Base-by-base conservation (phyloP, 163 green algal species). In the Volvox carteri region DNA sequence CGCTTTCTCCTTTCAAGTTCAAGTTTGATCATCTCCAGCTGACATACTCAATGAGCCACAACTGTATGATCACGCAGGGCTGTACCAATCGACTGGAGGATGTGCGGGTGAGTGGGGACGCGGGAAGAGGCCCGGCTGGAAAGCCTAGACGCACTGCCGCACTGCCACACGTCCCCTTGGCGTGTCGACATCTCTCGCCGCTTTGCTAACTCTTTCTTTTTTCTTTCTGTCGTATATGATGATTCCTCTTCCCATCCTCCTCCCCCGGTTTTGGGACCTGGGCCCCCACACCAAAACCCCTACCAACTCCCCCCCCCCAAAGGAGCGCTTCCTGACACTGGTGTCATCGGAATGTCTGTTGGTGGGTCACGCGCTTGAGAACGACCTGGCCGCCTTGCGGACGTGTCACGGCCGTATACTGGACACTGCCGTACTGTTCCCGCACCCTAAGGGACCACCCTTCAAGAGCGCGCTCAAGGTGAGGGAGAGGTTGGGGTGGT, bases 291-390 rank as follows among this genome's bases (percentile, higher is more conserved):
- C n/a, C n/a, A n/a, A n/a, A n/a, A 30, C 35, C 21, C 33, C 77
- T 18, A 23, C 25, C 11, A 37, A 23, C 54, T n/a, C 54, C 28
- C 21, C n/a, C n/a, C n/a, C n/a, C 3, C 19, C 44, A n/a, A 89
- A 93, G 88, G 72, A 54, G 0, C 48, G 84, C 5, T 74, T 98
- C 16, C 80, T 92, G 65, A 1, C 72, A 23, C 91, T 94, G 39
- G 76, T 98, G 25, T 37, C 58, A 5, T 80, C 90, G 6, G 92
- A 97, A 56, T 93, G 92, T 4, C 77, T 98, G 78, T 87, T 98
- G 50, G 94, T 98, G 28, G 97, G 96, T 2, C 97, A 99, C 90
- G 94, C 93, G 12, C 94, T 98, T 54, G 96, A 99, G 83, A 99
- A 98, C 91, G 97, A 99, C 92, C 87, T 99, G 42, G 65, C 70